Conservation (phyloP, 2,329 filamentous ascomycete species). For the Podosphaera fusca region DNA sequence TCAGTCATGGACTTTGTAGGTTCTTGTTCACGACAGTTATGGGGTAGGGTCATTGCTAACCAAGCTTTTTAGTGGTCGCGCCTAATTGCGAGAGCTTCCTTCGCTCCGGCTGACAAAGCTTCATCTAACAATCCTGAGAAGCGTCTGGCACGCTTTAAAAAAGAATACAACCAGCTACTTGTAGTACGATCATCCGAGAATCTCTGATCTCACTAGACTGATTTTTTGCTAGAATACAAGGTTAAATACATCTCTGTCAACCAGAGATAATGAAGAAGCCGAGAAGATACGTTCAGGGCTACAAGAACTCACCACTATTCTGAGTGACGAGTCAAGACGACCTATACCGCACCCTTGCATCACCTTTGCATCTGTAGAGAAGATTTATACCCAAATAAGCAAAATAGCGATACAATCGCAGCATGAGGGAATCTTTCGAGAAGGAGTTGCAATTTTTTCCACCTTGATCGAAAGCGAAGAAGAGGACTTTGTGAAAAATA, state of each 20-base stretch:
- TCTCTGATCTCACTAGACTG: neutral
- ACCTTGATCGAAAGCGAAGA: slow-evolving; percentile 90
- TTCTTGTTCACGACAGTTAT: neutral
- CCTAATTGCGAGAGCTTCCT: slow-evolving; percentile 37
- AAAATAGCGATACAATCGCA: slow-evolving; percentile 72
- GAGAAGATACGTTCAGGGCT: slow-evolving; percentile 38
- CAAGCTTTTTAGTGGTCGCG: slow-evolving; percentile 33
- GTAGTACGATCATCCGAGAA: slow-evolving; percentile 18
- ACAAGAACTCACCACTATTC: slow-evolving; percentile 42
- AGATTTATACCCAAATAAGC: slow-evolving; percentile 73
- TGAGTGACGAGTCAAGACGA: slow-evolving; percentile 72
- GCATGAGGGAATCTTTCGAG: slow-evolving; percentile 66
- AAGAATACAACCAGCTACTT: slow-evolving; percentile 38
- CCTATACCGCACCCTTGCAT: slow-evolving; percentile 84
- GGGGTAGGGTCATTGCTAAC: slow-evolving; percentile 4
- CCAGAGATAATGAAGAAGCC: slow-evolving; percentile 35
- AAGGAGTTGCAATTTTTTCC: slow-evolving; percentile 69
- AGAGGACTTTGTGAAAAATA: slow-evolving; percentile 77
- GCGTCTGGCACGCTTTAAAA: slow-evolving; percentile 42
- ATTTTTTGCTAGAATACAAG: slow-evolving; percentile 26
- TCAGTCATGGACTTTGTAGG: slow-evolving; percentile 15
- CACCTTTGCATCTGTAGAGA: slow-evolving; percentile 60
- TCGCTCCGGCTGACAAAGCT: slow-evolving; percentile 31
- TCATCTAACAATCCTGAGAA: slow-evolving; percentile 38
- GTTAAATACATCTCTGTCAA: slow-evolving; percentile 36